These are phyloP conservation scores for Nemania sp. DNA, from an alignment of 2,329 filamentous ascomycete genomes.

Conservation along the genomic window DNA sequence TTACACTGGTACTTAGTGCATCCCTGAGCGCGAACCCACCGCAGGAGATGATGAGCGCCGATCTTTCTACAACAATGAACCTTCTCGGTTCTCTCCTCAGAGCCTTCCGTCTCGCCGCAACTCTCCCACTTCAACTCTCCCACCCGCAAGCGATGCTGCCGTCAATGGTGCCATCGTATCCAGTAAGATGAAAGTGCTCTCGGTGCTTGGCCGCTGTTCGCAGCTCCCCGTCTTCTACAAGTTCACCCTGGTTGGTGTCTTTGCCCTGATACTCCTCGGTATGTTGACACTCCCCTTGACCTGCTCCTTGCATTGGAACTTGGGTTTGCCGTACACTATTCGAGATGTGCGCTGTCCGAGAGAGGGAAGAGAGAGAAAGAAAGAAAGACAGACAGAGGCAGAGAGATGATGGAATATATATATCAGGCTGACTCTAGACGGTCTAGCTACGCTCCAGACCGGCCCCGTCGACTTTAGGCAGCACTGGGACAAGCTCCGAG, in stretches of 20 bases:
- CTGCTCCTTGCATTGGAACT: not conserved
- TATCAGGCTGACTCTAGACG: slow-evolving; percentile 5
- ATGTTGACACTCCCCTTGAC: slow-evolving; percentile 5
- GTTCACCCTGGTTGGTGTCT: slow-evolving; percentile 26
- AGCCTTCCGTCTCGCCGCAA: not conserved
- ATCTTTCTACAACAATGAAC: no score
- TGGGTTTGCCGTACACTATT: not conserved
- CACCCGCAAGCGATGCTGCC: slow-evolving; percentile 10
- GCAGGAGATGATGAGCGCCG: no score
- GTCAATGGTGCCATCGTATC: slow-evolving; percentile 21
- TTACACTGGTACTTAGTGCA: no score
- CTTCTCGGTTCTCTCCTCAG: not conserved
- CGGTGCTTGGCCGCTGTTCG: slow-evolving; percentile 28
- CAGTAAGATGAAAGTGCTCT: slow-evolving; percentile 27
- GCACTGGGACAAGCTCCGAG: slow-evolving; percentile 35
- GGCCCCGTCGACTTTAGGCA: slow-evolving; percentile 33
- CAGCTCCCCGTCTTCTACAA: slow-evolving; percentile 37
- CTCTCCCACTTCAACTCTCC: not conserved
- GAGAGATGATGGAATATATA: not conserved
- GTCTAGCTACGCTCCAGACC: slow-evolving; percentile 29
- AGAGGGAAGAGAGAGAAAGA: no score
- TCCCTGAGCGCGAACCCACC: no score
- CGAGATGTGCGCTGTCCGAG: no score
- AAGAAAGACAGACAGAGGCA: not conserved
- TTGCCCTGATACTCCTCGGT: slow-evolving; percentile 34